phyloP scores from a whole-genome alignment of 345 rosid genomes.

The Euphorbia peplus region DNA sequence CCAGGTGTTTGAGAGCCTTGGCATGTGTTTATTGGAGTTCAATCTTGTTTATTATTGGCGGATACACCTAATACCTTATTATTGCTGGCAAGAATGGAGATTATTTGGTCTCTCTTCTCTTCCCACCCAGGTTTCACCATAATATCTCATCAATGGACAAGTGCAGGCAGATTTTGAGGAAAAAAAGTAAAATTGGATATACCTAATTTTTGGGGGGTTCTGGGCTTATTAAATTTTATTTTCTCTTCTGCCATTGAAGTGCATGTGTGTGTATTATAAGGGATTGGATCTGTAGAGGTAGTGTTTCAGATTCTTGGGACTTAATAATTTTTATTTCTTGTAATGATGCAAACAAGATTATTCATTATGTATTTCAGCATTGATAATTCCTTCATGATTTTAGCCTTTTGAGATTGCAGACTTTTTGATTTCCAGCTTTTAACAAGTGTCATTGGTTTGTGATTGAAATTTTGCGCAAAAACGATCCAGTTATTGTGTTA shows the following conservation, averaged over 20 bases:
- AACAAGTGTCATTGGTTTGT: background rate
- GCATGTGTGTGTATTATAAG: constrained; percentile 40
- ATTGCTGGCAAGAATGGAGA: constrained; percentile 9
- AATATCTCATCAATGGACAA: constrained; percentile 1
- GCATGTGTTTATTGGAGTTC: constrained; percentile 5
- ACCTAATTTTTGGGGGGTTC: constrained; percentile 10
- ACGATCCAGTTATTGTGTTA: too few species aligned
- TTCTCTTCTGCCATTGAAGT: constrained; percentile 19
- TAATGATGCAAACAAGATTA: constrained; percentile 26
- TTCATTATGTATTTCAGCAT: background rate
- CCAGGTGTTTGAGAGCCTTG: constrained; percentile 34
- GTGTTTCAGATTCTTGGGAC: constrained; percentile 22
- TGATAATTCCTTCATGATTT: background rate
- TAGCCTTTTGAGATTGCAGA: background rate
- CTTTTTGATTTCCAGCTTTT: background rate
- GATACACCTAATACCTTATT: constrained; percentile 2
- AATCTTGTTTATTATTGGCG: constrained; percentile 6
- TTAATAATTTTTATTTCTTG: constrained; percentile 24
- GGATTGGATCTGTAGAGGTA: constrained; percentile 32
- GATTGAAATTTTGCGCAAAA: background rate
- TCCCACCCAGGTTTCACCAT: constrained; percentile 5
- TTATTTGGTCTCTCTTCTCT: constrained; percentile 16
- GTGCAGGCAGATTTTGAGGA: constrained; percentile 15
- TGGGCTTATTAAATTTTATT: constrained; percentile 12
- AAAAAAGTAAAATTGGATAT: constrained; percentile 17